Evolutionary conservation across 1,139 yeast genomes (phyloP), one percentile per base, ranked within the genome.

Genomic region (Sugiyamaella xylanicola): DNA sequence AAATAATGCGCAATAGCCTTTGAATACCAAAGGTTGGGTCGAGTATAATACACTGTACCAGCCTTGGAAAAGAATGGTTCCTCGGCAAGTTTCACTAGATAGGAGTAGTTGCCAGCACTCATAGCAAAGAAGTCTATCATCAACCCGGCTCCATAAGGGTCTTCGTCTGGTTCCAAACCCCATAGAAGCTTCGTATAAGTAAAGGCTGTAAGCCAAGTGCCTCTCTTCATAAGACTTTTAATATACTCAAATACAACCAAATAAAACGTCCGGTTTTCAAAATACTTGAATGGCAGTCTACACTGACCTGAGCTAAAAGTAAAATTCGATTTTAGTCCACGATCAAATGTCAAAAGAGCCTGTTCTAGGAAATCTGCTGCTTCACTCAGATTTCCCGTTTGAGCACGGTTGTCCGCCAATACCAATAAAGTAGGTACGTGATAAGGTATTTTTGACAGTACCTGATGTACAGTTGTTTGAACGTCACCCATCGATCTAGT

Each of bases 101-200:
- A 90, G 54, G 80, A 75, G 65, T 78, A 84, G 59, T 87, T 89
- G 43, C 80, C 85, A 50, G 89, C 78, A 73, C 84, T 75, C 8
- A 88, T 74, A 4, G 93, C 86, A 67, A 87, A 90, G 65, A 81
- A 86, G 68, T 90, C 97, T 63, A 90, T 84, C 69, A 89, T 87
- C 65, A 86, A 85, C 60, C 96, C 78, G 4, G 86, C 91, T 11
- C 96, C 96, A 56, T 86, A 73, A 0, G 96, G 96, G 74, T 90
- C 97, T 50, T 86, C 89, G 1, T 84, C 80, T 0, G 96, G 96
- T 39, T 83, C 80, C 46, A 90, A 72, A 1, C 90, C 81, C 61
- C 86, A 74, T 52, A 91, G 73, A 5, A 86, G 74, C 66, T 87
- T 90, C 63, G 87, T 82, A 74, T 85, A 90, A 43, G 83, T 80